Base-by-base conservation (phyloP, 371 early-diverging fungal genomes). In the Nematocida ironsii region DNA sequence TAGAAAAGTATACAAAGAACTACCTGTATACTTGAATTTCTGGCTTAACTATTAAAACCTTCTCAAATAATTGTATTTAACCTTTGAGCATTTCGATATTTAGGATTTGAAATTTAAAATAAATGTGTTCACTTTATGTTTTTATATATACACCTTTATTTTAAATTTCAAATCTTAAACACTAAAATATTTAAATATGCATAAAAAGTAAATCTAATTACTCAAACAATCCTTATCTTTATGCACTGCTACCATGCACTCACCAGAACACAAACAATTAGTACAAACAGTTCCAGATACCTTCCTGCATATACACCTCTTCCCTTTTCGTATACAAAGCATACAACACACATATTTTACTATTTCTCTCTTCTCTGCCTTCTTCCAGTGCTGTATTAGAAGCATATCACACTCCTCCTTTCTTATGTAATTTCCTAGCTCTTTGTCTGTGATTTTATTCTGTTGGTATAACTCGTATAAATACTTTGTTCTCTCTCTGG, bases 261-360 rank as follows among this genome's bases (percentile, higher is more conserved):
- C 61, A 23, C 73, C 73, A 13, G 9, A 18, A 54, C 73, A 73
- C 44, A 25, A 13, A 47, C 73, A 73, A 47, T 73, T 73, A 6
- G 18, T 45, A 39, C 73, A 73, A 5, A 5, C 20, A 18, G 42
- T 64, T 16, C 62, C 64, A 39, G 13, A 5, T 13, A 73, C 62
- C 52, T 45, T 68, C 25, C 73, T 45, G 67, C 73, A 73, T 27
- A 73, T 54, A 25, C 73, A 73, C 16, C 73, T 44, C 25, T 62
- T 73, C 27, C 73, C 73, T 40, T 73, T 60, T 44, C 73, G 5
- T 40, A 73, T 58, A 33, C 73, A 73, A 11, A 73, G 73, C 5
- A 73, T 7, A 4, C 73, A 73, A 45, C 73, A 73, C 1, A 72
- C 13, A 11, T n/a, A 33, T 13, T 18, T n/a, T 11, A 33, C 67